Conservation (phyloP, 495 filamentous ascomycete genomes). For the Astrothelium macrocarpum region DNA sequence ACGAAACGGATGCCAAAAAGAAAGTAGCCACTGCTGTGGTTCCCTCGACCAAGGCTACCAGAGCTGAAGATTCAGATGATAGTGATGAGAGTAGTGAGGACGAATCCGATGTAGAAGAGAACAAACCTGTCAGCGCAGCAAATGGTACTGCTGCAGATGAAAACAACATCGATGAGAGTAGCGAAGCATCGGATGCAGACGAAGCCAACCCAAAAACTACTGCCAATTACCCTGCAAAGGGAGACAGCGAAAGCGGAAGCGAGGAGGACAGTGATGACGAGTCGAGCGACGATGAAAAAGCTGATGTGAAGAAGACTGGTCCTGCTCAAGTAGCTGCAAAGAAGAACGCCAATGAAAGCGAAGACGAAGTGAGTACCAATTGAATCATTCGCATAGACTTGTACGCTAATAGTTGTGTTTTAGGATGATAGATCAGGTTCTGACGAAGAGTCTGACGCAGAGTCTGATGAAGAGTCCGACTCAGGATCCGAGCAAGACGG, state of each 20-base stretch:
- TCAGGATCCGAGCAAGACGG: slow-evolving; percentile 39
- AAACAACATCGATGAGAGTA: slow-evolving; percentile 24
- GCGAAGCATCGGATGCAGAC: slow-evolving; percentile 29
- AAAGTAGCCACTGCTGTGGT: not conserved
- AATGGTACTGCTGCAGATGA: not conserved
- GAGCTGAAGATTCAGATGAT: not conserved
- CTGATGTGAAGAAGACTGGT: slow-evolving; percentile 23
- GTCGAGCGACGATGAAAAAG: slow-evolving; percentile 31
- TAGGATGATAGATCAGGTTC: slow-evolving; percentile 25
- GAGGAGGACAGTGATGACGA: slow-evolving; percentile 18
- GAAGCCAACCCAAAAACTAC: slow-evolving; percentile 18
- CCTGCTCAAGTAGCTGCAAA: slow-evolving; percentile 22
- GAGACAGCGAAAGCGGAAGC: not conserved
- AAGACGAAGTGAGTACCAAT: slow-evolving; percentile 36
- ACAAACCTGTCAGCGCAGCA: slow-evolving; percentile 4
- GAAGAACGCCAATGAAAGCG: slow-evolving; percentile 27
- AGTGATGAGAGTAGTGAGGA: not conserved
- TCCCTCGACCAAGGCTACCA: not conserved
- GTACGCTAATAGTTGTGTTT: slow-evolving; percentile 13
- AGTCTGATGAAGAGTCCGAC: slow-evolving; percentile 20
- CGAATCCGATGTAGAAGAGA: slow-evolving; percentile 10
- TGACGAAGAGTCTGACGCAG: slow-evolving; percentile 12
- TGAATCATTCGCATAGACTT: not conserved
- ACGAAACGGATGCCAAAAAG: not conserved
- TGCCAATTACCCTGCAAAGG: slow-evolving; percentile 19